Conservation (phyloP, 805 yeast genomes). For the Starmerella bacillaris region DNA sequence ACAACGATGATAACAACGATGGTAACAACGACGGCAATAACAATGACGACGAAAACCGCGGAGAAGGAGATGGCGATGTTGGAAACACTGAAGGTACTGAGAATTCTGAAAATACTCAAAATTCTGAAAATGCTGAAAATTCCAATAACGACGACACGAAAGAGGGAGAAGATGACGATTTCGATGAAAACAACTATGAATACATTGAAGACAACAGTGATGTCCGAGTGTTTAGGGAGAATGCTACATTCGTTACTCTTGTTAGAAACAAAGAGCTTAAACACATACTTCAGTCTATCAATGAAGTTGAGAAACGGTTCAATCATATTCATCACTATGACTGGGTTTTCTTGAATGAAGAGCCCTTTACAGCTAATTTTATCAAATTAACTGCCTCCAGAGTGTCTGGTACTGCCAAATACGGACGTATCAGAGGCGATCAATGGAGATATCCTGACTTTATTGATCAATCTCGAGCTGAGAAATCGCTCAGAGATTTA, state of each 20-base stretch:
- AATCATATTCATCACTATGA: constrained; percentile 47
- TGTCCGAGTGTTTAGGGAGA: constrained; percentile 15
- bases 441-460: constrained; percentile 57
- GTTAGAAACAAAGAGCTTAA: constrained; percentile 52
- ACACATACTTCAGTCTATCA: constrained; percentile 39
- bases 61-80: constrained; percentile 1
- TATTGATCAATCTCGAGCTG: constrained; percentile 39
- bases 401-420: constrained; percentile 44
- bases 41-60: neutral
- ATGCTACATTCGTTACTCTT: constrained; percentile 41
- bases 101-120: neutral
- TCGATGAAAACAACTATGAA: neutral
- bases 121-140: neutral
- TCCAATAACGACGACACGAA: no score
- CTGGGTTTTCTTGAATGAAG: constrained; percentile 65
- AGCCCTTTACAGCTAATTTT: constrained; percentile 42
- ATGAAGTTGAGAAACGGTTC: constrained; percentile 48
- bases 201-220: neutral
- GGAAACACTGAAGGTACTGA: neutral
- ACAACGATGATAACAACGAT: neutral
- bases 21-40: neutral
- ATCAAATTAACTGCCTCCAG: constrained; percentile 29
- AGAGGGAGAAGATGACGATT: neutral
- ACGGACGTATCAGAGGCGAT: constrained; percentile 41
- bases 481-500: constrained; percentile 30